Evolutionary conservation across 1,284 basidiomycete species (phyloP).

Genomic region (Trichosporon coremiiforme): DNA sequence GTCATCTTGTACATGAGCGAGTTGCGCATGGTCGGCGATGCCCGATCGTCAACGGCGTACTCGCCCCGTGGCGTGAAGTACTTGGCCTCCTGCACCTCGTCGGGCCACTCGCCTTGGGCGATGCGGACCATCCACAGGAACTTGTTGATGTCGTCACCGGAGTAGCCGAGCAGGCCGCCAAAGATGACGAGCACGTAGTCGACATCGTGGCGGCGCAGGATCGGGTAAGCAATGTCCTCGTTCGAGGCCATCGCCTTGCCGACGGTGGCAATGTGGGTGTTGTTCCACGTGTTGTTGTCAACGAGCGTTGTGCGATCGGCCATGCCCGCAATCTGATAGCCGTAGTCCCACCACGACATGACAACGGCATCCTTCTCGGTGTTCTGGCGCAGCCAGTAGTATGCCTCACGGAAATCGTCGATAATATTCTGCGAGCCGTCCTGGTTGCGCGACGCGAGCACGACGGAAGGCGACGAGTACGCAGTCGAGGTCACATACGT

Average conservation of each 20-base stretch:
- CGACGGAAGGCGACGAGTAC: conserved; percentile 97
- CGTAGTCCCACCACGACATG: conserved; percentile 99
- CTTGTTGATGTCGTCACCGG: conserved; percentile 99
- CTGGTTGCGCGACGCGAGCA: conserved; percentile 75
- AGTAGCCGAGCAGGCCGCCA: conserved; percentile 93
- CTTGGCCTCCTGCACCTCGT: conserved; percentile 91
- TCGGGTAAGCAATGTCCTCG: conserved; percentile 96
- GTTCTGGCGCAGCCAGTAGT: conserved; percentile 98
- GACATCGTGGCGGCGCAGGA: conserved; percentile 95
- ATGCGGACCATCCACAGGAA: conserved; percentile 99
- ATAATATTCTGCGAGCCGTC: conserved; percentile 95
- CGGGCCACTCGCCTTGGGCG: conserved; percentile 97
- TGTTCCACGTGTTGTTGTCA: conserved; percentile 99
- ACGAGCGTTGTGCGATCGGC: conserved; percentile 82
- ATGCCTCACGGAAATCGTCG: conserved; percentile 99
- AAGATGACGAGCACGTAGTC: conserved; percentile 98
- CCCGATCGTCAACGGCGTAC: conserved; percentile 87
- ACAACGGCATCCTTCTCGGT: conserved; percentile 88
- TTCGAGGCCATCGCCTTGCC: conserved; percentile 94
- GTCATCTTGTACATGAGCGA: conserved; percentile 99
- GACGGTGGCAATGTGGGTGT: conserved; percentile 96
- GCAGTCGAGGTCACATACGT: conserved; percentile 94
- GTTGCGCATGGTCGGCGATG: conserved; percentile 88
- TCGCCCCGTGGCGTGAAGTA: conserved; percentile 95
- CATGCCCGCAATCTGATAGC: conserved; percentile 99